Evolutionary conservation across 805 yeast species (phyloP).

Genomic region (Wickerhamiella spandovensis): DNA sequence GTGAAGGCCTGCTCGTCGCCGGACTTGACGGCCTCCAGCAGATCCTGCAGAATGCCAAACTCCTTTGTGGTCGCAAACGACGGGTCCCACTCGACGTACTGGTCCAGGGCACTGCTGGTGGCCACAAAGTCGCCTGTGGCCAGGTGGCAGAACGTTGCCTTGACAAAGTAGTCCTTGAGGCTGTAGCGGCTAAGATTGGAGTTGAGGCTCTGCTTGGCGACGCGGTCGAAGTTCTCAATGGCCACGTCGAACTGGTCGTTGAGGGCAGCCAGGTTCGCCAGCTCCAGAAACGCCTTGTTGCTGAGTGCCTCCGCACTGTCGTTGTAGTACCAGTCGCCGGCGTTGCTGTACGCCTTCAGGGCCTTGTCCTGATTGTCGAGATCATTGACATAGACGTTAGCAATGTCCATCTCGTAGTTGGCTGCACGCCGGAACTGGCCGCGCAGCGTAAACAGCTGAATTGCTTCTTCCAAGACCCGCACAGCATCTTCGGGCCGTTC

Average conservation of each 20-base stretch:
- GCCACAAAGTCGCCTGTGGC: slow-evolving; percentile 79
- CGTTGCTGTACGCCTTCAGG: slow-evolving; percentile 66
- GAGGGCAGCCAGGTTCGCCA: slow-evolving; percentile 77
- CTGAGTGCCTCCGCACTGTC: slow-evolving; percentile 89
- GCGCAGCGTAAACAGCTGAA: slow-evolving; percentile 67
- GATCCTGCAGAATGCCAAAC: slow-evolving; percentile 47
- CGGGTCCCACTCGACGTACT: slow-evolving; percentile 58
- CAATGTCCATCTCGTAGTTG: slow-evolving; percentile 82
- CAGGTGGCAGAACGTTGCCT: slow-evolving; percentile 67
- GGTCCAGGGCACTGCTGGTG: slow-evolving; percentile 57
- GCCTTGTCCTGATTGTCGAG: slow-evolving; percentile 58
- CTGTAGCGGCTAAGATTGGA: slow-evolving; percentile 79
- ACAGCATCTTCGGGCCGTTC: slow-evolving; percentile 69
- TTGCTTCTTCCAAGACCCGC: slow-evolving; percentile 59
- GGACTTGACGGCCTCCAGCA: slow-evolving; percentile 60
- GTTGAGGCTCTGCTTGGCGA: slow-evolving; percentile 62
- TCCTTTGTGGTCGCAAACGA: slow-evolving; percentile 56
- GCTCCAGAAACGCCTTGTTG: slow-evolving; percentile 74
- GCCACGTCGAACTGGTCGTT: slow-evolving; percentile 66
- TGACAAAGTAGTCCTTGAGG: slow-evolving; percentile 79
- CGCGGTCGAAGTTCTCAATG: slow-evolving; percentile 58
- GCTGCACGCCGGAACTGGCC: slow-evolving; percentile 98
- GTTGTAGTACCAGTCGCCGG: slow-evolving; percentile 90
- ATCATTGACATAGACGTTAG: slow-evolving; percentile 68
- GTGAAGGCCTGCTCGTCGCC: slow-evolving; percentile 72